Percentiles rank a stretch among this genome's conserved stretches.
Conservation (phyloP, 2,329 filamentous ascomycete genomes). For the Calycina herbarum region DNA sequence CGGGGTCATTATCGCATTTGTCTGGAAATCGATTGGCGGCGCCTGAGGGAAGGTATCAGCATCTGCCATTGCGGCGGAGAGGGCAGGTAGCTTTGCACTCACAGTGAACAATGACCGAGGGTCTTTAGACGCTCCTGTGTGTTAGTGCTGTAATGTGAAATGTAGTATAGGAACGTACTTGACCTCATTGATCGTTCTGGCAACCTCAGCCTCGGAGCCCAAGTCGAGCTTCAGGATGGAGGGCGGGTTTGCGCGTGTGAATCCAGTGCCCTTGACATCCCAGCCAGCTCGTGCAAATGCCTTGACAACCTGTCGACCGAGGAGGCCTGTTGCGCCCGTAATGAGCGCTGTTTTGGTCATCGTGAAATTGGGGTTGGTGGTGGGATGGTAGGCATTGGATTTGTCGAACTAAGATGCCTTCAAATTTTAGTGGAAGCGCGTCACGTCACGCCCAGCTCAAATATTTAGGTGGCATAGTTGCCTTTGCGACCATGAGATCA, state of each 20-base stretch:
- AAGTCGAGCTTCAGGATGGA: slow-evolving; percentile 53
- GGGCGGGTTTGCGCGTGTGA: slow-evolving; percentile 70
- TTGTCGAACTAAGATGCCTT: neutral
- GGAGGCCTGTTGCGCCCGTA: slow-evolving; percentile 81
- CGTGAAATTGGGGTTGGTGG: slow-evolving; percentile 15
- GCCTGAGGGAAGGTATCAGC: slow-evolving; percentile 48
- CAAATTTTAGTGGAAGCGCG: neutral
- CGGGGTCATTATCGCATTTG: slow-evolving; percentile 77
- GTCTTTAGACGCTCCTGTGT: slow-evolving; percentile 47
- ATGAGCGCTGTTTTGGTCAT: slow-evolving; percentile 62
- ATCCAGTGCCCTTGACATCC: slow-evolving; percentile 71
- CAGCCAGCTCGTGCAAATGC: slow-evolving; percentile 69
- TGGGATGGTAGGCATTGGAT: neutral
- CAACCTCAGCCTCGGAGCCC: slow-evolving; percentile 44
- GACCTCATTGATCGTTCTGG: slow-evolving; percentile 50
- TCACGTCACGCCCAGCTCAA: neutral
- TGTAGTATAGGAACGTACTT: slow-evolving; percentile 47
- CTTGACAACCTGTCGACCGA: slow-evolving; percentile 75
- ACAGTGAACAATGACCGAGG: slow-evolving; percentile 81
- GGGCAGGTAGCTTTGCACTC: slow-evolving; percentile 36
- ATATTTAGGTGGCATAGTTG: neutral
- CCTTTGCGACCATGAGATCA: neutral
- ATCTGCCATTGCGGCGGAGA: neutral
- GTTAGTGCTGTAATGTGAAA: slow-evolving; percentile 22
- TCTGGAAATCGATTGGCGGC: slow-evolving; percentile 88